A percentile compares a stretch with the other conserved stretches of the same genome.
phyloP scores from a whole-genome alignment of 2,329 filamentous ascomycete species.

The Purpureocillium takamizusanense region DNA sequence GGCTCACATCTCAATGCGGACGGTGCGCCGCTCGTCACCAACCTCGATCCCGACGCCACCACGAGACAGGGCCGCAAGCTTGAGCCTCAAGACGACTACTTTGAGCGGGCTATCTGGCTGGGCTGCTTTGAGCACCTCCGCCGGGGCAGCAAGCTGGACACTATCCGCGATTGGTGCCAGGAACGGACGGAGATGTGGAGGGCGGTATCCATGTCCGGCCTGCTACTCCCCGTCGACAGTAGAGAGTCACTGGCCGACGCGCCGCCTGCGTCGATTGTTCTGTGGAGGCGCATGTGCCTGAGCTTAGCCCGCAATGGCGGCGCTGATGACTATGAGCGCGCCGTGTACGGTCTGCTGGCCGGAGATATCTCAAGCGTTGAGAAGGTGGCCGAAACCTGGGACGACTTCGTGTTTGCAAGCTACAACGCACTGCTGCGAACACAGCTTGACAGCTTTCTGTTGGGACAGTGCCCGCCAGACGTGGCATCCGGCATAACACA shows the following conservation, averaged over 20 bases:
- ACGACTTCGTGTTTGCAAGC: slow-evolving; percentile 78
- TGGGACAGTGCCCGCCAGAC: slow-evolving; percentile 43
- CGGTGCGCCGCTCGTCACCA: slow-evolving; percentile 64
- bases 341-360: slow-evolving; percentile 83
- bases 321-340: slow-evolving; percentile 70
- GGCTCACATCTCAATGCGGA: slow-evolving; percentile 48
- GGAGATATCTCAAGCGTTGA: slow-evolving; percentile 75
- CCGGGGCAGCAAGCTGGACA: slow-evolving; percentile 63
- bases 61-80: slow-evolving; percentile 68
- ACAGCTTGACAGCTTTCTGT: slow-evolving; percentile 67
- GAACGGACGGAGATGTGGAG: slow-evolving; percentile 85
- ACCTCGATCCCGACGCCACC: slow-evolving; percentile 87
- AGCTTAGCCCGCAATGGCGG: slow-evolving; percentile 59
- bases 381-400: slow-evolving; percentile 68
- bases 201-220: slow-evolving; percentile 69
- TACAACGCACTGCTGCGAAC: slow-evolving; percentile 79
- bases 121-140: slow-evolving; percentile 91
- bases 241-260: slow-evolving; percentile 26
- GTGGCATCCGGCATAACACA: slow-evolving; percentile 44
- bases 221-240: slow-evolving; percentile 47
- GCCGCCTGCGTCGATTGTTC: slow-evolving; percentile 37
- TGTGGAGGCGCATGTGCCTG: slow-evolving; percentile 75
- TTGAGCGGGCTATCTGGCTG: slow-evolving; percentile 85
- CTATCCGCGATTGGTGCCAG: slow-evolving; percentile 78
- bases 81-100: slow-evolving; percentile 76